Evolutionary conservation across 2,329 filamentous ascomycete species (phyloP).

Genomic region (Colletotrichum tropicale): DNA sequence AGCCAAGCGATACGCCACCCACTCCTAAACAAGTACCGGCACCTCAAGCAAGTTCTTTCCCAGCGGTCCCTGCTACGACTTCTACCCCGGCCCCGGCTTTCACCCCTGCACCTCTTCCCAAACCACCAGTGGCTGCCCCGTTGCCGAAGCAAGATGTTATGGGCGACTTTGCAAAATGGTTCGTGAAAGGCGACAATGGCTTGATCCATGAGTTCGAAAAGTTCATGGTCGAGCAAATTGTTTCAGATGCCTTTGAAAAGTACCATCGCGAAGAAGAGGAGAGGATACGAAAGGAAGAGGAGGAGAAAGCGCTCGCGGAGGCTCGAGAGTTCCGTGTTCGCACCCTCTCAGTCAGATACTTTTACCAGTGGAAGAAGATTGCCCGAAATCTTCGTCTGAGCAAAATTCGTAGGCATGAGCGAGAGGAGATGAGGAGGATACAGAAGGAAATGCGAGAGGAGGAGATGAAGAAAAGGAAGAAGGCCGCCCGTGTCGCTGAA

Average conservation of each 20-base stretch:
- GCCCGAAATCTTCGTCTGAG: slow-evolving; percentile 53
- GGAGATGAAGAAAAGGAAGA: slow-evolving; percentile 36
- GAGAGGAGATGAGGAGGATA: slow-evolving; percentile 51
- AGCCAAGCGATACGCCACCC: neutral
- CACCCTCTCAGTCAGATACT: slow-evolving; percentile 58
- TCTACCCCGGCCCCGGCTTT: neutral
- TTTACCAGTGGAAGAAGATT: slow-evolving; percentile 59
- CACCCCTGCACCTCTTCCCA: neutral
- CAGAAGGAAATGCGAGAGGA: slow-evolving; percentile 40
- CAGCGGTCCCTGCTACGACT: neutral
- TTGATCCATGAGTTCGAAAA: slow-evolving; percentile 56
- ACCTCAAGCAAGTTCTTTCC: neutral
- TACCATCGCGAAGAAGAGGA: slow-evolving; percentile 46
- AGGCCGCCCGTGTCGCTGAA: slow-evolving; percentile 26
- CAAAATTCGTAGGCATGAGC: slow-evolving; percentile 54
- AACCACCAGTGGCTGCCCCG: neutral
- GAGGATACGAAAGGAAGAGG: slow-evolving; percentile 49
- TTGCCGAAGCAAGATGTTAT: slow-evolving; percentile 41
- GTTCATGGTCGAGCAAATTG: slow-evolving; percentile 48
- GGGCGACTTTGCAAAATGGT: slow-evolving; percentile 58
- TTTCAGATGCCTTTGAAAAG: slow-evolving; percentile 44
- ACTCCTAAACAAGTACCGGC: neutral
- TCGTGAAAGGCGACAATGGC: slow-evolving; percentile 57
- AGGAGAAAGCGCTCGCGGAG: slow-evolving; percentile 48
- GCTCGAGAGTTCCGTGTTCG: slow-evolving; percentile 53